These are phyloP conservation scores for Cercospora canescens DNA, from an alignment of 2,329 filamentous ascomycete species.

Conservation along the genomic window DNA sequence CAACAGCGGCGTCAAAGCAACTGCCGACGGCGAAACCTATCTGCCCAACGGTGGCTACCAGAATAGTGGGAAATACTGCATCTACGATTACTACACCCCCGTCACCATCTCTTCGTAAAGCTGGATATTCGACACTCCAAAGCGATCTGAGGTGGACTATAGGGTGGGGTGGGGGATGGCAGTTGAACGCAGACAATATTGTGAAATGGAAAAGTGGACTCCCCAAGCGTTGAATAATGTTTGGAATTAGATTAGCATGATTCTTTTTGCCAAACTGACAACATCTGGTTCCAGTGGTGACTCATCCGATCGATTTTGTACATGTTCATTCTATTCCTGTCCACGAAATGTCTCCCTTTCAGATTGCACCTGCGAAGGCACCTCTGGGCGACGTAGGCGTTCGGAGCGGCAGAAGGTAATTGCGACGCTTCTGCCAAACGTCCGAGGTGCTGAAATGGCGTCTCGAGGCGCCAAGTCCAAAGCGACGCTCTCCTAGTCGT, in stretches of 20 bases:
- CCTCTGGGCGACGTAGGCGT: neutral
- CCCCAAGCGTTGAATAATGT: neutral
- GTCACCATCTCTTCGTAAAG: neutral
- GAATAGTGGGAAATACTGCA: neutral
- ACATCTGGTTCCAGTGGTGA: neutral
- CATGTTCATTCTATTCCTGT: neutral
- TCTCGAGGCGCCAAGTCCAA: no score
- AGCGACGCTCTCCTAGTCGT: no score
- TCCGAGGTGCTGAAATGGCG: no score
- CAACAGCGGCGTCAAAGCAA: neutral
- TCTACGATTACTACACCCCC: neutral
- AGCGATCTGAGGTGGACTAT: neutral
- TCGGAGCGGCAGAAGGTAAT: no score
- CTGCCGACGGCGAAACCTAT: neutral
- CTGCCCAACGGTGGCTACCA: neutral
- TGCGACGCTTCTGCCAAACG: no score
- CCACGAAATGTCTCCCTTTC: neutral
- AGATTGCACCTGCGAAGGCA: neutral
- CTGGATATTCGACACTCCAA: neutral
- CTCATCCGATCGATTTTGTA: neutral
- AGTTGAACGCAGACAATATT: neutral
- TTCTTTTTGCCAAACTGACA: neutral
- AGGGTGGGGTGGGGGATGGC: neutral
- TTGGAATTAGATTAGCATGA: neutral
- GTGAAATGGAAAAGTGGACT: neutral